Conservation (phyloP, 257 asterid species). For the Misopates orontium region DNA sequence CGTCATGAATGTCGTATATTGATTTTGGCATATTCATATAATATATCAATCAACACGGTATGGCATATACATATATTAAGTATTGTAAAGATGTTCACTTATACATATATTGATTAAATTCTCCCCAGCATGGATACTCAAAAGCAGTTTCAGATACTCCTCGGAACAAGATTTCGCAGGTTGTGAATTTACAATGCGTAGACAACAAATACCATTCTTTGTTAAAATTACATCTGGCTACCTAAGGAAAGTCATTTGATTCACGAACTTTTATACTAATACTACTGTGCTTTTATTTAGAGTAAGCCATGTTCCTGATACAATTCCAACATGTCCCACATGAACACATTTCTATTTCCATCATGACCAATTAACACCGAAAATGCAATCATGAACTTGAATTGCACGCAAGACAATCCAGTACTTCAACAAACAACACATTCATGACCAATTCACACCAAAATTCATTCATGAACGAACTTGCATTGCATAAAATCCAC, state of each 20-base stretch:
- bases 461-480: slow-evolving; percentile 1
- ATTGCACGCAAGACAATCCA: too few species aligned
- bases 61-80: background rate
- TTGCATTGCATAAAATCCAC: background rate
- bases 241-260: too few species aligned
- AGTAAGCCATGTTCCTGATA: too few species aligned
- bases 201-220: too few species aligned
- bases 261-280: too few species aligned
- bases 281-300: too few species aligned
- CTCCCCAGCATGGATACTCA: background rate
- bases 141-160: background rate
- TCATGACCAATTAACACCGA: too few species aligned
- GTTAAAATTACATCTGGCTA: too few species aligned
- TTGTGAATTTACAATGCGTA: too few species aligned
- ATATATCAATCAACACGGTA: background rate
- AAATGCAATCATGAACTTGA: too few species aligned
- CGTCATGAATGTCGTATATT: background rate
- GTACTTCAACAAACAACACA: background rate
- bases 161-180: background rate
- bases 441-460: background rate
- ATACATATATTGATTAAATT: too few species aligned
- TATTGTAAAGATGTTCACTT: background rate
- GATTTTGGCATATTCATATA: background rate
- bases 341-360: background rate
- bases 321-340: too few species aligned